These are phyloP conservation scores for Solanum sejunctum DNA, from an alignment of 257 asterid species.

Conservation along the genomic window DNA sequence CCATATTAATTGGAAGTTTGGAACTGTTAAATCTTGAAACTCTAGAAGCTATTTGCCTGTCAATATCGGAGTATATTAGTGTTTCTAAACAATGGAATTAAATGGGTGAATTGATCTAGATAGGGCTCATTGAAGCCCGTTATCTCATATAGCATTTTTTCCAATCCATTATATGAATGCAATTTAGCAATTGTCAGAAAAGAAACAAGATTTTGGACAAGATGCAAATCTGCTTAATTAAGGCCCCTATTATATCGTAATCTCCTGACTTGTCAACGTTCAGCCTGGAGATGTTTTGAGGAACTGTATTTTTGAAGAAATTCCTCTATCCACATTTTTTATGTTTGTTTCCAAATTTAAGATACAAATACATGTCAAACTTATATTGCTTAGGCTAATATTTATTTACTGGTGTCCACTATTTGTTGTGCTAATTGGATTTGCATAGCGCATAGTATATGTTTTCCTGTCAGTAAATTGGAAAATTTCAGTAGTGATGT, in stretches of 20 bases:
- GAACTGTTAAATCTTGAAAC: background rate
- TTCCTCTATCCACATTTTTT: background rate
- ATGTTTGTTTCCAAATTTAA: background rate
- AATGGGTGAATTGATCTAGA: background rate
- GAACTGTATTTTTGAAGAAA: background rate
- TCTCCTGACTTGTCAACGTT: background rate
- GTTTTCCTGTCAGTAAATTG: background rate
- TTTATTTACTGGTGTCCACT: background rate
- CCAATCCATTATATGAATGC: background rate
- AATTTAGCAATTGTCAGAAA: background rate
- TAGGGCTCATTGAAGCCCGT: background rate
- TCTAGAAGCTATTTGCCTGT: background rate
- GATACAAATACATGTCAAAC: background rate
- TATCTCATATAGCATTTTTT: background rate
- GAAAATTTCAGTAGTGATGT: background rate
- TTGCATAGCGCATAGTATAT: background rate
- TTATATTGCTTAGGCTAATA: background rate
- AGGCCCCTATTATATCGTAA: background rate
- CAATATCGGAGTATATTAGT: background rate
- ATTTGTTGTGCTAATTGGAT: background rate
- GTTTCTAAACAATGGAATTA: background rate
- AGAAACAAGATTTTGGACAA: background rate
- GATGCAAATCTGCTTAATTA: background rate
- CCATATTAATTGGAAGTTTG: background rate
- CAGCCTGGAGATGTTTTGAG: background rate